A percentile compares a stretch with the other conserved stretches of the same genome.
Evolutionary conservation across 2,329 filamentous ascomycete genomes (phyloP).

Genomic region (Diaporthe sp.): DNA sequence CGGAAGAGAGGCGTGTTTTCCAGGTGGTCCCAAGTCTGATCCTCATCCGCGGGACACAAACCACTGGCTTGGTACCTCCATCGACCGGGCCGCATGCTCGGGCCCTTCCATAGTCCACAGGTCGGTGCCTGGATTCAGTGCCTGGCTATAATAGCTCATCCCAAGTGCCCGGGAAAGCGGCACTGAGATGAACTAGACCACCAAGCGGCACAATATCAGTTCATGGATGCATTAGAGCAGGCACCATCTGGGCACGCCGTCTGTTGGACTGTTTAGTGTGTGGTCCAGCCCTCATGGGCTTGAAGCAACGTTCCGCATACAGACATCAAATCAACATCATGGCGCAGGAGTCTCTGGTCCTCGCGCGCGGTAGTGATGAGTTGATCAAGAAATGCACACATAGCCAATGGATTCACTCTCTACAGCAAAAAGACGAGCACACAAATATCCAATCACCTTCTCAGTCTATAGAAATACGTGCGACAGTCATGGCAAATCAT

Average conservation of each 20-base stretch:
- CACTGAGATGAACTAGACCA: neutral
- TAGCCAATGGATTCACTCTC: too few species aligned
- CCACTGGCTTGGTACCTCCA: neutral
- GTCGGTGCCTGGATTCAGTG: neutral
- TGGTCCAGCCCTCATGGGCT: neutral
- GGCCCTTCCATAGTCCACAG: neutral
- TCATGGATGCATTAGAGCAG: neutral
- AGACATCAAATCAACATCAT: neutral
- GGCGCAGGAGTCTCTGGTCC: neutral
- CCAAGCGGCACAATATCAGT: neutral
- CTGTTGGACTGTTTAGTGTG: neutral
- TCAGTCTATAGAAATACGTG: too few species aligned
- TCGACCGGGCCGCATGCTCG: constrained; percentile 1
- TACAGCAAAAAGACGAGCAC: too few species aligned
- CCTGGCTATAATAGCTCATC: neutral
- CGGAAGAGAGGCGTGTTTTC: neutral
- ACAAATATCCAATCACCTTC: too few species aligned
- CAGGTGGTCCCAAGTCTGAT: neutral
- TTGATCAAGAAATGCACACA: too few species aligned
- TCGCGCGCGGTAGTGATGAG: neutral
- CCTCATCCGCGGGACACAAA: neutral
- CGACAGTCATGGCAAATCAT: too few species aligned
- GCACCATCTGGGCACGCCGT: neutral
- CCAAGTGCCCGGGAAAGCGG: neutral
- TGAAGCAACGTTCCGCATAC: neutral